Evolutionary conservation across 2,329 filamentous ascomycete species (phyloP).

Genomic region (Aspergillus uvarum): DNA sequence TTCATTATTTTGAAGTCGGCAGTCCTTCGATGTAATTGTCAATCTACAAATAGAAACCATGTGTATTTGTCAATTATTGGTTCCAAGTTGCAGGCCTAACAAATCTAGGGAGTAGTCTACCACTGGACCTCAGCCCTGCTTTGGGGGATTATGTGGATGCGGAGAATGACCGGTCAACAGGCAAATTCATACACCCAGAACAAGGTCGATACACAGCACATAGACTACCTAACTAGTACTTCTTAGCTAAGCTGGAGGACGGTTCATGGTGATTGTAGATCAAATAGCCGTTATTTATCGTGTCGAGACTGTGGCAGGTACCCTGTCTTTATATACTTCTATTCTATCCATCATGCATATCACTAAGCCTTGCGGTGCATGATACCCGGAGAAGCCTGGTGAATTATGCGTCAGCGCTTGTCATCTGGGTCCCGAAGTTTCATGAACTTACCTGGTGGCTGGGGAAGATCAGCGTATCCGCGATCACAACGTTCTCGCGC

Average conservation of each 20-base stretch:
- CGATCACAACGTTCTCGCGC: conserved; percentile 85
- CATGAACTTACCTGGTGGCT: conserved; percentile 72
- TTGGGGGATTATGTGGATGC: too few relatives aligned
- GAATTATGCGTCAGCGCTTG: neutral
- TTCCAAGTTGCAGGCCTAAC: too few relatives aligned
- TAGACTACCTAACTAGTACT: too few relatives aligned
- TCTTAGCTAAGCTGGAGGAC: neutral
- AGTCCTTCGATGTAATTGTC: too few relatives aligned
- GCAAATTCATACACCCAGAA: neutral
- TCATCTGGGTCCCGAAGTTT: neutral
- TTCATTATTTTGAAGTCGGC: too few relatives aligned
- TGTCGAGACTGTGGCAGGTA: neutral
- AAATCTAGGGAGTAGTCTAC: too few relatives aligned
- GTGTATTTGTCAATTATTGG: too few relatives aligned
- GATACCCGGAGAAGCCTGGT: conserved; percentile 18
- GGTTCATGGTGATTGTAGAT: too few relatives aligned
- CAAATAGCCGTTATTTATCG: neutral
- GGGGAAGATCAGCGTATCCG: conserved; percentile 82
- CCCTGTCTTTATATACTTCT: neutral
- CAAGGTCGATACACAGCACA: too few relatives aligned
- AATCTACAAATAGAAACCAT: too few relatives aligned
- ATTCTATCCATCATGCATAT: neutral
- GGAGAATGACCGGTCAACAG: too few relatives aligned
- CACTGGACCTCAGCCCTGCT: too few relatives aligned
- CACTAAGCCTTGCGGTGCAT: conserved; percentile 13